Conservation (phyloP, 805 yeast genomes). For the Starmerella sp. region DNA sequence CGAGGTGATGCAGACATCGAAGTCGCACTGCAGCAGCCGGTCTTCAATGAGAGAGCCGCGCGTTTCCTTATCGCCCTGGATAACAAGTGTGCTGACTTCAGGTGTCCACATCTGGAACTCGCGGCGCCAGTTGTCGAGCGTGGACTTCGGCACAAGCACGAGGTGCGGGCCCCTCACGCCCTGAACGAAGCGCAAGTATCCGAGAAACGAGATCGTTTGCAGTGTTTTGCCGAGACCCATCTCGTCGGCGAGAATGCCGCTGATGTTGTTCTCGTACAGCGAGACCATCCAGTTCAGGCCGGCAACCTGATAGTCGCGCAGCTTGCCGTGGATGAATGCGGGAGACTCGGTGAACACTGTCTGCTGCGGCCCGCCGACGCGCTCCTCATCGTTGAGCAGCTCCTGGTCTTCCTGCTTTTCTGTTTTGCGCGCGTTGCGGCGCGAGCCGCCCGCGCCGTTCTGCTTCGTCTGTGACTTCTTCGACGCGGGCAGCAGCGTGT, state of each 20-base stretch:
- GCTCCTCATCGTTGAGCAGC: slow-evolving; percentile 69
- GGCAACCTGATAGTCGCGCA: slow-evolving; percentile 87
- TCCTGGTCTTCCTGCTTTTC: slow-evolving; percentile 96
- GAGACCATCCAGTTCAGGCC: slow-evolving; percentile 93
- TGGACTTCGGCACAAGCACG: slow-evolving; percentile 88
- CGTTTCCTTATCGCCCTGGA: slow-evolving; percentile 84
- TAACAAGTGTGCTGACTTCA: slow-evolving; percentile 69
- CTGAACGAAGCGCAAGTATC: slow-evolving; percentile 69
- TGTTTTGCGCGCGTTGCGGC: slow-evolving; percentile 62
- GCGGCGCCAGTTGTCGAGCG: slow-evolving; percentile 91
- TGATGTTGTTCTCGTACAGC: slow-evolving; percentile 71
- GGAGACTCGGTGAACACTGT: slow-evolving; percentile 84
- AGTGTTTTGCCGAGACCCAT: slow-evolving; percentile 97
- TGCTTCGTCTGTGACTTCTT: slow-evolving; percentile 16
- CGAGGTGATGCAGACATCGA: slow-evolving; percentile 83
- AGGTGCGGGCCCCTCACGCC: slow-evolving; percentile 82
- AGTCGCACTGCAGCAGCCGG: slow-evolving; percentile 55
- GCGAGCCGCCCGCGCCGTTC: slow-evolving; percentile 19
- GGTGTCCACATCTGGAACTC: slow-evolving; percentile 96
- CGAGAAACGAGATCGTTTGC: slow-evolving; percentile 86
- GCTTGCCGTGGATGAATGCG: slow-evolving; percentile 54
- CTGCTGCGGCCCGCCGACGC: slow-evolving; percentile 39
- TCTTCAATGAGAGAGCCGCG: slow-evolving; percentile 51
- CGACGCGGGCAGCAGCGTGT: slow-evolving; percentile 21
- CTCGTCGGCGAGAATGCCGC: slow-evolving; percentile 94